Evolutionary conservation across 345 rosid genomes (phyloP), one percentile per base, ranked within the genome.

Genomic region (Citrus trifoliata): DNA sequence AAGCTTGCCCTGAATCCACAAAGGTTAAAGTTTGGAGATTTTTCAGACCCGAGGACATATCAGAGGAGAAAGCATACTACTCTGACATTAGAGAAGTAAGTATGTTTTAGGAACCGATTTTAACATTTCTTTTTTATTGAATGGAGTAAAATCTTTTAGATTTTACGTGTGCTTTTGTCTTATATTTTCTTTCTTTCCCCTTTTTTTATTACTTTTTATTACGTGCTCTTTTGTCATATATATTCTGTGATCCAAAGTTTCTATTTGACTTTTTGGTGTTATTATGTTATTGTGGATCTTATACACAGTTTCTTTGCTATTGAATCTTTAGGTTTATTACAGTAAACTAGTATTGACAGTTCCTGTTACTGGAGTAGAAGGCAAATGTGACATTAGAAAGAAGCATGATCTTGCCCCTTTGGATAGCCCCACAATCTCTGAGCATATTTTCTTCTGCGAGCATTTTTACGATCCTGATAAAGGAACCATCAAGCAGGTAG

Each of bases 371-470:
- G 80, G 73, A 66, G 51, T 93, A 73, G 81, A 87, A 85, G 97
- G 99, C 25, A 95, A 90, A 78, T 95, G 98, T 80, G 93, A 93
- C 79, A 91, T 92, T 48, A 85, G 89, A 83, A 93, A 83, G 91
- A 93, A 88, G 81, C 79, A 18, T 60, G 93, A 93, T 76, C 71
- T 95, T 82, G 90, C 93, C 2, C 64, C 83, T 40, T 46, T 51
- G 76, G 79, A 75, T 67, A 76, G 76, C 71, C 87, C 87, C 71
- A 81, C 82, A 30, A 83, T 88, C 71, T 89, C 80, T 85, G 89
- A 93, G 40, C 90, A 92, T 62, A 78, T 88, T 38, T 95, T 93
- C 90, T 93, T 90, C 79, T 93, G 96, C 66, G 97, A 93, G 70
- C 86, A 80, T 74, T 60, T 87, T 5, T 95, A 87, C 81, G 98